phyloP scores from a whole-genome alignment of 345 rosid genomes.

The Nephelium lappaceum region DNA sequence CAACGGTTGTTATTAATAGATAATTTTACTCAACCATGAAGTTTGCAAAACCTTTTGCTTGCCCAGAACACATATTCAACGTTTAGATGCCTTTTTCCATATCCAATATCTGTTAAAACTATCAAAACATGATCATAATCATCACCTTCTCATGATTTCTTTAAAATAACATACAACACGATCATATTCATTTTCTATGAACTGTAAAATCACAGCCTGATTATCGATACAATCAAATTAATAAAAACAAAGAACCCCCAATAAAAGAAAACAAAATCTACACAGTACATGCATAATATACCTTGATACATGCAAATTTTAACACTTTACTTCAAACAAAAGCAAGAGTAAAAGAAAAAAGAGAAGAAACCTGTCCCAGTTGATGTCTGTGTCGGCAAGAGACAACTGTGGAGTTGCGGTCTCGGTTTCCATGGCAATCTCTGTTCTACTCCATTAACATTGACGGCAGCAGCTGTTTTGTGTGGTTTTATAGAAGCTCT shows the following conservation, averaged over 20 bases:
- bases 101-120: too few relatives aligned
- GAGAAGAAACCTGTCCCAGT: conserved; percentile 55
- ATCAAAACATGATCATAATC: background rate
- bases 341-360: background rate
- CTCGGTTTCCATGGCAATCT: conserved; percentile 45
- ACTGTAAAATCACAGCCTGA: background rate
- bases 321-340: background rate
- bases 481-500: background rate
- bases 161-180: background rate
- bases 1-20: too few relatives aligned
- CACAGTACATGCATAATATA: background rate
- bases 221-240: background rate
- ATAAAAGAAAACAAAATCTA: background rate
- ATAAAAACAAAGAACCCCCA: background rate
- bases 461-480: background rate
- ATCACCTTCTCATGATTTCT: background rate
- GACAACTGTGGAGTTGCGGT: conserved; percentile 35
- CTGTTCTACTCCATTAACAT: background rate
- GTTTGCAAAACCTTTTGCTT: too few relatives aligned
- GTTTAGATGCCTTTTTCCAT: too few relatives aligned
- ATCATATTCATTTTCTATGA: background rate
- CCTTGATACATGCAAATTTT: background rate
- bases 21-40: too few relatives aligned
- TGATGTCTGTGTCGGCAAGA: conserved; percentile 62
- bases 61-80: too few relatives aligned